These are phyloP conservation scores for Marsdenia floribunda DNA, from an alignment of 257 asterid genomes.

Conservation along the genomic window DNA sequence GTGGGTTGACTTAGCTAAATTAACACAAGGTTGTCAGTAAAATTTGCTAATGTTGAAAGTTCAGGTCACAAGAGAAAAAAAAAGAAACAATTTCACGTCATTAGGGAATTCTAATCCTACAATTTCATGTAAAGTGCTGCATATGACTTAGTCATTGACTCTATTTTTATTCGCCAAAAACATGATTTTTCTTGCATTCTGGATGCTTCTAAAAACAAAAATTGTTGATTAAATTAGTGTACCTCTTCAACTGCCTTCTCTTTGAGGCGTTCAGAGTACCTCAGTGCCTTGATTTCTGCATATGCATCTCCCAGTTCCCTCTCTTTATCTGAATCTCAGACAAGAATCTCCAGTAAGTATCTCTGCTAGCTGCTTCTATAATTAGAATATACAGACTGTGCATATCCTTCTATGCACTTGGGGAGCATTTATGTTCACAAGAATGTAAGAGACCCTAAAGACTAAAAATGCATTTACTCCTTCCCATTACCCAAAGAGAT, in stretches of 20 bases:
- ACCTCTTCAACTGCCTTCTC: constrained; percentile 95
- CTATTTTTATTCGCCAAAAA: neutral
- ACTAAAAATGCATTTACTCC: neutral
- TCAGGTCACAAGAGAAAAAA: neutral
- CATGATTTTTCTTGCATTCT: neutral
- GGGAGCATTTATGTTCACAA: neutral
- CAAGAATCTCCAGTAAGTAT: constrained; percentile 18
- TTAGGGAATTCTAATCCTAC: neutral
- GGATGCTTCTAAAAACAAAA: neutral
- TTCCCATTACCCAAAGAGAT: neutral
- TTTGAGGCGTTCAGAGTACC: constrained; percentile 67
- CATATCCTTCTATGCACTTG: neutral
- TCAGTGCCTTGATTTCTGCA: constrained; percentile 69
- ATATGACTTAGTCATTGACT: neutral
- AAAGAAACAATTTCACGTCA: neutral
- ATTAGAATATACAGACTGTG: neutral
- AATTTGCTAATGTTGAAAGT: neutral
- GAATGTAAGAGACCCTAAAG: neutral
- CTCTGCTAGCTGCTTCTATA: neutral
- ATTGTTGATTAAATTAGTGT: neutral
- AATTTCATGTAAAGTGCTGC: neutral
- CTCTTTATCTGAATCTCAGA: constrained; percentile 58
- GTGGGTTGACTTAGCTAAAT: neutral
- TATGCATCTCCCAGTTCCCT: constrained; percentile 74
- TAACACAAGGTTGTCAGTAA: neutral